These are phyloP conservation scores for Omphalotus guepiniiformis DNA, from an alignment of 768 basidiomycete species.

Conservation along the genomic window DNA sequence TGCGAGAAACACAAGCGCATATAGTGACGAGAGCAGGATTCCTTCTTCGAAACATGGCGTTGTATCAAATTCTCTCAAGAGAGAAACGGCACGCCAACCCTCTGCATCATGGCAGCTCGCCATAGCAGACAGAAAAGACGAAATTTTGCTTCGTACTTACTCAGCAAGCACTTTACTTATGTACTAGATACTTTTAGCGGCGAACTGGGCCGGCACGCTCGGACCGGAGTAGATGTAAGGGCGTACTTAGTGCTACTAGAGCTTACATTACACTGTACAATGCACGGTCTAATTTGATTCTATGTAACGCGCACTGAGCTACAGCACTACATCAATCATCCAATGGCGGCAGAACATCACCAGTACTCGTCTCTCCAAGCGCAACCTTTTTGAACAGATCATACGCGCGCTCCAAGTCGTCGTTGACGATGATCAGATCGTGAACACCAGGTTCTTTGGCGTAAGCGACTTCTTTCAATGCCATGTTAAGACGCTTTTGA, in stretches of 20 bases:
- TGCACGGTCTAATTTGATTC: too few species aligned
- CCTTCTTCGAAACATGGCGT: conserved; percentile 83
- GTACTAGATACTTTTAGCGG: too few species aligned
- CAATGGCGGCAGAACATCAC: conserved; percentile 65
- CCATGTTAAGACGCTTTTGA: conserved; percentile 70
- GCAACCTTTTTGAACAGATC: conserved; percentile 71
- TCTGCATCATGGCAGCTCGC: conserved; percentile 50
- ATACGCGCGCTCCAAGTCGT: conserved; percentile 83
- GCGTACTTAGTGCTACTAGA: too few species aligned
- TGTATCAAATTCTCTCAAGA: conserved; percentile 61
- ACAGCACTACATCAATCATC: conserved; percentile 37
- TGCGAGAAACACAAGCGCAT: conserved; percentile 41
- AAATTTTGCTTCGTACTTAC: too few species aligned
- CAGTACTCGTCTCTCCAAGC: conserved; percentile 51
- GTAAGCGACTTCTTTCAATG: conserved; percentile 77
- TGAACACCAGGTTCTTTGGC: conserved; percentile 73
- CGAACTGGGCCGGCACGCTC: too few species aligned
- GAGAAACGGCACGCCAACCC: conserved; percentile 64
- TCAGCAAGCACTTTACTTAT: too few species aligned
- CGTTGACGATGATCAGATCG: conserved; percentile 87
- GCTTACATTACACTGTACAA: too few species aligned
- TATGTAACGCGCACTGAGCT: not conserved
- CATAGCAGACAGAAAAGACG: conserved; percentile 22
- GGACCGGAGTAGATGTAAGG: too few species aligned
- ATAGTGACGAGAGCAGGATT: conserved; percentile 50